These are phyloP conservation scores for Orobanche coerulescens DNA, from an alignment of 257 asterid genomes.

Conservation along the genomic window DNA sequence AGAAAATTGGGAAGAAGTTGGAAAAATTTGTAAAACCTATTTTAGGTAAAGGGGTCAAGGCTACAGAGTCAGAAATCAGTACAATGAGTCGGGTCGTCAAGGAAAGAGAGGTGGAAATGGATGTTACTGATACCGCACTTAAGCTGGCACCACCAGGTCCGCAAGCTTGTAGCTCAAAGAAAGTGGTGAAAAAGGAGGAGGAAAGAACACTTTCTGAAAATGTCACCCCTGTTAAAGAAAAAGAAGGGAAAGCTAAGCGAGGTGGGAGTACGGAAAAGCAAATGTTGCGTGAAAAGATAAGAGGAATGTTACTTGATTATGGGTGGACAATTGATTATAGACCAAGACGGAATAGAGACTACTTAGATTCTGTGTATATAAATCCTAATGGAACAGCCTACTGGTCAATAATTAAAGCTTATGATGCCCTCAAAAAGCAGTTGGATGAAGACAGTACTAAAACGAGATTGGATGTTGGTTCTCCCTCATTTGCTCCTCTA, in stretches of 20 bases:
- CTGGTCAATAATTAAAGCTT: constrained; percentile 96
- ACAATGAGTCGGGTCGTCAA: constrained; percentile 30
- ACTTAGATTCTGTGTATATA: constrained; percentile 90
- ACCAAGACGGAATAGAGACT: constrained; percentile 91
- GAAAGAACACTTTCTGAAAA: constrained; percentile 32
- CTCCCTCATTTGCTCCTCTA: constrained; percentile 61
- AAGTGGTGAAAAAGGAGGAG: constrained; percentile 51
- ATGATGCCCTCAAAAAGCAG: constrained; percentile 83
- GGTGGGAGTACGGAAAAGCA: constrained; percentile 94
- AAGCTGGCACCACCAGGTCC: constrained; percentile 58
- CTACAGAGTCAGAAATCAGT: constrained; percentile 31
- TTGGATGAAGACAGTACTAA: constrained; percentile 42
- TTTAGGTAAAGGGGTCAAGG: constrained; percentile 31
- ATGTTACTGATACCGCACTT: constrained; percentile 53
- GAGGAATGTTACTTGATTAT: constrained; percentile 67
- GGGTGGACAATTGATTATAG: constrained; percentile 96
- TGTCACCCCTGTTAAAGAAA: constrained; percentile 28
- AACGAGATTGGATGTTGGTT: constrained; percentile 32
- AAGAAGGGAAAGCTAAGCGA: constrained; percentile 55
- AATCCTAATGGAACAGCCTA: constrained; percentile 85
- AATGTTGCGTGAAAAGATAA: constrained; percentile 70
- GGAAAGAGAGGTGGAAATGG: constrained; percentile 35
- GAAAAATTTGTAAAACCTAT: constrained; percentile 34
- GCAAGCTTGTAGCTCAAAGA: constrained; percentile 45
- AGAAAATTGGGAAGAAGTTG: constrained; percentile 31